Percentiles rank a stretch among this genome's conserved stretches.
phyloP scores from a whole-genome alignment of 2,329 filamentous ascomycete species.

The Curvularia lunata region DNA sequence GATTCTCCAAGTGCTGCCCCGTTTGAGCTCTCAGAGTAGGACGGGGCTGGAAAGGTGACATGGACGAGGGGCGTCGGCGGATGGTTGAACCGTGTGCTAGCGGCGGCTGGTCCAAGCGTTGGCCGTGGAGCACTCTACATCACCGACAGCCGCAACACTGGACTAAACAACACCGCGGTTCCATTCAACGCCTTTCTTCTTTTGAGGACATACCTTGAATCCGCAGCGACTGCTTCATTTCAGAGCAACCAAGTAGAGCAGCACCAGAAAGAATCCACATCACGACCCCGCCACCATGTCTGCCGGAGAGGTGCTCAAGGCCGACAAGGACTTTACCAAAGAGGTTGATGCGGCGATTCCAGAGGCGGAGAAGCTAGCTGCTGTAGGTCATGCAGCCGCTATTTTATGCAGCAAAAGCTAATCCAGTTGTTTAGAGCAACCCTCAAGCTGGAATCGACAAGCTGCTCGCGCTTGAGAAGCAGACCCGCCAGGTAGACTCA shows the following conservation, averaged over 20 bases:
- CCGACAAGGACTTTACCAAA: constrained; percentile 98
- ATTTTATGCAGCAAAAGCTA: constrained; percentile 26
- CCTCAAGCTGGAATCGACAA: constrained; percentile 91
- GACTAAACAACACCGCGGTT: constrained; percentile 21
- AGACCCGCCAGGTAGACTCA: constrained; percentile 82
- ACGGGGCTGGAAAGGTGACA: not conserved
- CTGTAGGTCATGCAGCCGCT: constrained; percentile 62
- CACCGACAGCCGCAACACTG: constrained; percentile 26
- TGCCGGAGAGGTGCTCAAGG: constrained; percentile 78
- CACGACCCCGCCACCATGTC: constrained; percentile 66
- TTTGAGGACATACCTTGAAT: not conserved
- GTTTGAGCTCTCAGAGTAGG: not conserved
- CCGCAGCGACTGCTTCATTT: constrained; percentile 1
- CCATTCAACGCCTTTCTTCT: constrained; percentile 9
- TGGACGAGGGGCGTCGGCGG: constrained; percentile 13
- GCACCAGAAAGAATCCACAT: constrained; percentile 9
- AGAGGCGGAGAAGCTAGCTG: constrained; percentile 86
- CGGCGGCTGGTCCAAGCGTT: constrained; percentile 17
- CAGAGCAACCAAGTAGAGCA: not conserved
- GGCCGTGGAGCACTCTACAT: constrained; percentile 23
- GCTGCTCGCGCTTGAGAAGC: constrained; percentile 89
- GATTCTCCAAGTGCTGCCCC: not conserved
- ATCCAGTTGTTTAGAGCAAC: constrained; percentile 63
- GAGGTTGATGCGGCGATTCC: constrained; percentile 91
- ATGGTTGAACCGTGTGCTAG: constrained; percentile 17